Base-by-base conservation (phyloP, 208 protist genomes). In the Wallacemonas sp. region DNA sequence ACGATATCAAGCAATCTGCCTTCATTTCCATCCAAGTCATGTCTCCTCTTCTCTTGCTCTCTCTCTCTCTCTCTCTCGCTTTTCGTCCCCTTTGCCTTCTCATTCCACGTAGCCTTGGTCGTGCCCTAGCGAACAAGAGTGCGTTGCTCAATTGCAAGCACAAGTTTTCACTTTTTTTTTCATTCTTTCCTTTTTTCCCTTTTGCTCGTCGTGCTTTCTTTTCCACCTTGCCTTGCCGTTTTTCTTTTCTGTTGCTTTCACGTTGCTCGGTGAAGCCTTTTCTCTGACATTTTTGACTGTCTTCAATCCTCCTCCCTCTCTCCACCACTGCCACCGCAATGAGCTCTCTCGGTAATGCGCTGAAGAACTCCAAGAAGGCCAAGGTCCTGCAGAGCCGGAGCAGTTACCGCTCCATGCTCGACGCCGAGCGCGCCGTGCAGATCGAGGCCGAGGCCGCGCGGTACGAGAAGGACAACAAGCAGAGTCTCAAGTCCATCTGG, bases 401-500 rank as follows among this genome's bases (percentile, higher is more conserved):
- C 17, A 68, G 63, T 39, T 90, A 86, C 64, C 76, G 72, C 34
- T 60, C 72, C 49, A 55, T 84, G 14, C 23, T 92, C 3, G 80
- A 84, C 39, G 71, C 65, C 23, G 78, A 95, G 58, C 77, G 70
- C 24, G 62, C 68, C 36, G 72, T 61, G 9, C 38, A 70, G 19
- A 44, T 87, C 9, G 68, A 78, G 24, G 82, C 83, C 17, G 74
- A 72, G 54, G 73, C 78, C 16, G 56, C 62, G 23, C 82, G 83
- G 39, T 74, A 85, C 68, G 70, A 81, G 26, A 61, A 58, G 61
- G 60, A 58, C 33, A 80, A 76, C n/a, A 34, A n/a, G n/a, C n/a
- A 56, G 9, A 63, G 61, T 39, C 80, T 97, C 21, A 81, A 94
- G 76, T 94, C 87, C 54, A 92, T 97, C 52, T 96, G 88, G 87